Evolutionary conservation across 129 eudicot genomes (phyloP), one percentile per base, ranked within the genome.

Genomic region (Rutidosis leptorrhynchoides): DNA sequence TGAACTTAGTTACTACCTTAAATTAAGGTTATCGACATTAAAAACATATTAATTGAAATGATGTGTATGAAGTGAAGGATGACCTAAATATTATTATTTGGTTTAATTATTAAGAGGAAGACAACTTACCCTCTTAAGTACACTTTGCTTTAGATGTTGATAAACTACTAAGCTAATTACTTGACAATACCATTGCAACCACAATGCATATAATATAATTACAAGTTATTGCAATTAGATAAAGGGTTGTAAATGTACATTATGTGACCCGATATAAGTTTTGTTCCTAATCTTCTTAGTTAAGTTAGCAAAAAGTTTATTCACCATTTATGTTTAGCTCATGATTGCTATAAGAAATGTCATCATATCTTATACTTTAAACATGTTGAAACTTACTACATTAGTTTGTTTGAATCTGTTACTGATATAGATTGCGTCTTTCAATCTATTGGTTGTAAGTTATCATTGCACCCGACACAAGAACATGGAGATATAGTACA

Each of bases 91-190:
- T 27, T 22, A 21, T 28, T 14, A 64, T 1, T 29, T 25, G 49
- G 21, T 42, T 25, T 43, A 45, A 43, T 45, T 43, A 48, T 46
- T n/a, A 29, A 27, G 73, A 58, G 61, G 73, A 74, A 65, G 61
- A 67, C 68, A 66, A 74, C 74, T 74, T 74, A 58, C 24, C 68
- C 64, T 75, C 35, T 14, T 75, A 75, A 75, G 61, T 19, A 59
- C 46, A 40, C 57, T 21, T 75, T 75, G 74, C 79, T 75, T 75
- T 46, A 58, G 74, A 75, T 75, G 63, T 60, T 60, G 64, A 58
- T 25, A 75, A 67, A 27, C 74, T 15, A 27, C 74, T 15, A 21
- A 51, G 59, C 68, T 75, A 67, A 49, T 27, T 59, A 49, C 42
- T 67, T 49, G 79, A 75, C 69, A 75, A 58, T 35, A 48, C 74